Evolutionary conservation across 345 rosid species (phyloP).

Genomic region (Boechera divaricarpa): DNA sequence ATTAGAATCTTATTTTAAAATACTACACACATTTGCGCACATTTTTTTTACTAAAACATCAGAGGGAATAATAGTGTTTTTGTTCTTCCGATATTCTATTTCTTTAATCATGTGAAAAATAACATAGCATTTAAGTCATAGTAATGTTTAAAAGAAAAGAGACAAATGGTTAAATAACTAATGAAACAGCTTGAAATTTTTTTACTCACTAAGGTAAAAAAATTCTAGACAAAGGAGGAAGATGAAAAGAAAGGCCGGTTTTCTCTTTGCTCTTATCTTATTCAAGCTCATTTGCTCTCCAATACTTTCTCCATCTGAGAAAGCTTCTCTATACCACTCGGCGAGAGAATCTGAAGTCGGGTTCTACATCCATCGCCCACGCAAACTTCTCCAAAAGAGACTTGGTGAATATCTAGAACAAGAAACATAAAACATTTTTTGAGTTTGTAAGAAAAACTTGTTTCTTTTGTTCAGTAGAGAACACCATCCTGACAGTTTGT

Average conservation of each 20-base stretch:
- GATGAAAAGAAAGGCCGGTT: constrained; percentile 38
- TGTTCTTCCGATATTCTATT: constrained; percentile 13
- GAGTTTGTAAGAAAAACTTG: neutral
- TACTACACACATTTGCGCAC: neutral
- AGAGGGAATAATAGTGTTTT: neutral
- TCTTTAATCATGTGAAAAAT: constrained; percentile 28
- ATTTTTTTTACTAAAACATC: neutral
- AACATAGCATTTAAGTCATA: constrained; percentile 11
- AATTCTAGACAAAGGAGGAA: constrained; percentile 25
- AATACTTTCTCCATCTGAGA: constrained; percentile 32
- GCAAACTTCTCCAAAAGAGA: constrained; percentile 89
- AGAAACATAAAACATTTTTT: neutral
- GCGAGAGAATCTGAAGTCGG: constrained; percentile 82
- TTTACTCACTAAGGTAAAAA: constrained; percentile 6
- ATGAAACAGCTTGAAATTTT: neutral
- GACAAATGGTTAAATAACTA: constrained; percentile 15
- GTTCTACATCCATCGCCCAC: constrained; percentile 98
- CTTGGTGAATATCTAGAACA: constrained; percentile 85
- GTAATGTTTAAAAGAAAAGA: neutral
- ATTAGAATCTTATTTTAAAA: neutral
- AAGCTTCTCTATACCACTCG: constrained; percentile 18
- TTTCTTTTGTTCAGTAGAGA: neutral
- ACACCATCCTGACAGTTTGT: neutral
- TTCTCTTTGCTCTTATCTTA: constrained; percentile 32
- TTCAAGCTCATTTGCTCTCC: constrained; percentile 30